These are phyloP conservation scores for Debaryomyces udenii DNA, from an alignment of 1,139 yeast species.

Conservation along the genomic window DNA sequence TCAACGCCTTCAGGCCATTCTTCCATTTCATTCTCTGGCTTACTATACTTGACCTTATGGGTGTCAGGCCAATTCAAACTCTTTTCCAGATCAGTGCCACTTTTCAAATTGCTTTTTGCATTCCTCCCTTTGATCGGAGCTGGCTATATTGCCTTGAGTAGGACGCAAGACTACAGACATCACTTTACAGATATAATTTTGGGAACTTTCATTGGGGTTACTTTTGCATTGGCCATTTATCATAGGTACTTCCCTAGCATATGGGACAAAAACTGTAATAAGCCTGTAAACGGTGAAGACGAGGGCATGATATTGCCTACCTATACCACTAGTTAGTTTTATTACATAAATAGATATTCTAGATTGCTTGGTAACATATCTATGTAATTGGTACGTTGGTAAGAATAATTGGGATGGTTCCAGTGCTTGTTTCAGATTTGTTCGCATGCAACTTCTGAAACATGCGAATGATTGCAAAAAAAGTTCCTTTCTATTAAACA, in stretches of 20 bases:
- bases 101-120: slow-evolving; percentile 17
- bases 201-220: slow-evolving; percentile 38
- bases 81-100: slow-evolving; percentile 14
- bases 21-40: slow-evolving; percentile 45
- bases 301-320: slow-evolving; percentile 16
- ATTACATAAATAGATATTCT: slow-evolving; percentile 3
- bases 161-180: slow-evolving; percentile 50
- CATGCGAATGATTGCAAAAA: slow-evolving; percentile 8
- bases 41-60: slow-evolving; percentile 45
- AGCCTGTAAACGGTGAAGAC: slow-evolving; percentile 16
- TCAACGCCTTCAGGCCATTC: slow-evolving; percentile 53
- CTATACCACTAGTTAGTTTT: slow-evolving; percentile 6
- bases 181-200: slow-evolving; percentile 45
- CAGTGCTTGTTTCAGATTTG: background rate
- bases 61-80: slow-evolving; percentile 39
- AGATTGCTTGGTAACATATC: background rate
- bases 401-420: background rate
- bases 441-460: slow-evolving; percentile 5
- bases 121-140: slow-evolving; percentile 36
- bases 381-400: background rate
- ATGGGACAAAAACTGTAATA: slow-evolving; percentile 17
- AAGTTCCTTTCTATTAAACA: background rate
- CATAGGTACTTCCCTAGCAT: slow-evolving; percentile 42
- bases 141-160: slow-evolving; percentile 38
- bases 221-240: slow-evolving; percentile 28